Evolutionary conservation across 2,329 filamentous ascomycete genomes (phyloP).

Genomic region (Clarireedia homoeocarpa): DNA sequence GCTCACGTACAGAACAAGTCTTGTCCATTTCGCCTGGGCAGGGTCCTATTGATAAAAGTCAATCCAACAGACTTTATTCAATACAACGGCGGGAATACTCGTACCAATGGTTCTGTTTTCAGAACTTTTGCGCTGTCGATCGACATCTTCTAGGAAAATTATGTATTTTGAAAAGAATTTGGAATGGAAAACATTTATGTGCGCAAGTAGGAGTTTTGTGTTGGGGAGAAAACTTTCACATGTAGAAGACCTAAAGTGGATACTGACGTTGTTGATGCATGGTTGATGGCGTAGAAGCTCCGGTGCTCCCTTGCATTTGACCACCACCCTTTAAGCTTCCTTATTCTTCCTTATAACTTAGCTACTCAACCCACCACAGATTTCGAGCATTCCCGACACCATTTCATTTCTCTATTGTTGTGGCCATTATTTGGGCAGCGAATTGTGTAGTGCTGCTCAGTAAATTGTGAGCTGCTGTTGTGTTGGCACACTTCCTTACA

Average conservation of each 20-base stretch:
- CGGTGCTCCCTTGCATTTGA: background rate
- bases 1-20: conserved; percentile 44
- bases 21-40: conserved; percentile 50
- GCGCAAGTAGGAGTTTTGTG: background rate
- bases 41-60: conserved; percentile 13
- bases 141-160: background rate
- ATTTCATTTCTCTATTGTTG: too few species aligned
- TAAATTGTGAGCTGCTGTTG: too few species aligned
- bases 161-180: background rate
- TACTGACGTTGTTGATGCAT: background rate
- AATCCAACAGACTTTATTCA: background rate
- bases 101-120: conserved; percentile 4
- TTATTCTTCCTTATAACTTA: background rate
- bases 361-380: background rate
- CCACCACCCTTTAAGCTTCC: background rate
- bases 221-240: background rate
- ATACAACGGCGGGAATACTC: background rate
- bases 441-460: too few species aligned
- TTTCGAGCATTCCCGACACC: too few species aligned
- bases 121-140: conserved; percentile 1
- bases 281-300: background rate
- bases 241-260: conserved; percentile 5
- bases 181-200: background rate
- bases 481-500: too few species aligned
- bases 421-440: too few species aligned